Evolutionary conservation across 768 basidiomycete species (phyloP).

Genomic region (Hydnum rufescens): DNA sequence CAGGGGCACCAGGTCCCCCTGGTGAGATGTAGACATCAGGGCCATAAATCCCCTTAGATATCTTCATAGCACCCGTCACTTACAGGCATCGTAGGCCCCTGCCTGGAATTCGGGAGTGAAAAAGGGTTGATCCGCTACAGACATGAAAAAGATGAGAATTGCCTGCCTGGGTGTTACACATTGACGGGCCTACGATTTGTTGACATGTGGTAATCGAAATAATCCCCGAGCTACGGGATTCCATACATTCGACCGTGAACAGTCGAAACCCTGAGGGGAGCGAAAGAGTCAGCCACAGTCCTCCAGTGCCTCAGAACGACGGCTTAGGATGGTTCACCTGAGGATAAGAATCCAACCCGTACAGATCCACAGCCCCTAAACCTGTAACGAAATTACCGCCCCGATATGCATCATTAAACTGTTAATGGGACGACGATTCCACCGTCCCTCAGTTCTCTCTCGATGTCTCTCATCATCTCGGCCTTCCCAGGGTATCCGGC

Average conservation of each 20-base stretch:
- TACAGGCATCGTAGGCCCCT: slow-evolving; percentile 60
- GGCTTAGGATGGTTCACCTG: not conserved
- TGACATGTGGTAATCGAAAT: slow-evolving; percentile 40
- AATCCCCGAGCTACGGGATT: slow-evolving; percentile 38
- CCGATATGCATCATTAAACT: slow-evolving; percentile 48
- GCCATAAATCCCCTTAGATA: no score
- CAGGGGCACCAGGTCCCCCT: slow-evolving; percentile 5
- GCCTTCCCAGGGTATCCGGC: slow-evolving; percentile 19
- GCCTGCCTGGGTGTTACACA: no score
- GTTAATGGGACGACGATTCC: slow-evolving; percentile 50
- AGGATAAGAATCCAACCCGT: slow-evolving; percentile 24
- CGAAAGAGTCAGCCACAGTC: slow-evolving; percentile 32
- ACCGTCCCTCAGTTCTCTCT: slow-evolving; percentile 33
- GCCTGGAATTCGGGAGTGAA: slow-evolving; percentile 64
- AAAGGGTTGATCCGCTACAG: slow-evolving; percentile 32
- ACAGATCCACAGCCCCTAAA: slow-evolving; percentile 59
- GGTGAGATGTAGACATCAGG: not conserved
- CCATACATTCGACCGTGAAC: slow-evolving; percentile 53
- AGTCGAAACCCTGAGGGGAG: slow-evolving; percentile 67
- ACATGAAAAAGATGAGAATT: slow-evolving; percentile 3
- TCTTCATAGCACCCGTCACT: not conserved
- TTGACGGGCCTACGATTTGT: slow-evolving; percentile 11
- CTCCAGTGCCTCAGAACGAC: slow-evolving; percentile 5
- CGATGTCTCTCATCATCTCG: slow-evolving; percentile 45
- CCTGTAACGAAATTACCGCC: slow-evolving; percentile 47